These are phyloP conservation scores for Metschnikowia koreensis DNA, from an alignment of 805 yeast species.

Conservation along the genomic window DNA sequence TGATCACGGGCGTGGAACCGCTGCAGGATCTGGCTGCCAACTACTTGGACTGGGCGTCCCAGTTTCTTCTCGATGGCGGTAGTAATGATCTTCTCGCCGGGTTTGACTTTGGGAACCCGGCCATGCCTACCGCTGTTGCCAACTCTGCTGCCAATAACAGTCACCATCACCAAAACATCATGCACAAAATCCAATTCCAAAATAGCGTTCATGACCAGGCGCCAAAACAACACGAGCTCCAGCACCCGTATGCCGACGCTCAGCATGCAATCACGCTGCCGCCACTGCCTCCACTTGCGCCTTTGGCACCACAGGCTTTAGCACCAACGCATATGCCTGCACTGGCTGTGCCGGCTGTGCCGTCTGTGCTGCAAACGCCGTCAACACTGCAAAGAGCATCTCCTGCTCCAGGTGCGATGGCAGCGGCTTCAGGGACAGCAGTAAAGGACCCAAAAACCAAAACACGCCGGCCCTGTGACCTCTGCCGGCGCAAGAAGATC, in stretches of 20 bases:
- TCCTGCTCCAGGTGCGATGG: not conserved
- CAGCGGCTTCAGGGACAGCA: not conserved
- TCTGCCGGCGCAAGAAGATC: slow-evolving; percentile 76
- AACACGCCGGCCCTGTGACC: slow-evolving; percentile 69
- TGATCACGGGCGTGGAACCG: not conserved
- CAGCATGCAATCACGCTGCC: slow-evolving; percentile 7
- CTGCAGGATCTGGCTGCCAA: slow-evolving; percentile 5
- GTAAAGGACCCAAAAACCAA: not conserved
- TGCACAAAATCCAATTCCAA: slow-evolving; percentile 33
- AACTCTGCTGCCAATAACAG: not conserved
- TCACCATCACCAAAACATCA: slow-evolving; percentile 17
- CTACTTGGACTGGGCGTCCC: slow-evolving; percentile 33
- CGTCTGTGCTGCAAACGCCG: not conserved
- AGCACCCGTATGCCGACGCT: slow-evolving; percentile 1
- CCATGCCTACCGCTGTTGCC: not conserved
- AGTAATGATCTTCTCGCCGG: slow-evolving; percentile 30
- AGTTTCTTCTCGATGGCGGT: slow-evolving; percentile 31
- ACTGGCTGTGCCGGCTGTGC: not conserved
- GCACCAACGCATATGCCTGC: not conserved
- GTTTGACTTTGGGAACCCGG: slow-evolving; percentile 27
- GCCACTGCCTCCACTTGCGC: slow-evolving; percentile 7
- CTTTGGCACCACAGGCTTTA: not conserved
- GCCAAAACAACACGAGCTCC: not conserved
- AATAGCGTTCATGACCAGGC: slow-evolving; percentile 23
- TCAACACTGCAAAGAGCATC: not conserved